A percentile compares a stretch with the other conserved stretches of the same genome.
These are phyloP conservation scores for Aspergillus tubingensis DNA, from an alignment of 2,329 filamentous ascomycete genomes.

Conservation along the genomic window DNA sequence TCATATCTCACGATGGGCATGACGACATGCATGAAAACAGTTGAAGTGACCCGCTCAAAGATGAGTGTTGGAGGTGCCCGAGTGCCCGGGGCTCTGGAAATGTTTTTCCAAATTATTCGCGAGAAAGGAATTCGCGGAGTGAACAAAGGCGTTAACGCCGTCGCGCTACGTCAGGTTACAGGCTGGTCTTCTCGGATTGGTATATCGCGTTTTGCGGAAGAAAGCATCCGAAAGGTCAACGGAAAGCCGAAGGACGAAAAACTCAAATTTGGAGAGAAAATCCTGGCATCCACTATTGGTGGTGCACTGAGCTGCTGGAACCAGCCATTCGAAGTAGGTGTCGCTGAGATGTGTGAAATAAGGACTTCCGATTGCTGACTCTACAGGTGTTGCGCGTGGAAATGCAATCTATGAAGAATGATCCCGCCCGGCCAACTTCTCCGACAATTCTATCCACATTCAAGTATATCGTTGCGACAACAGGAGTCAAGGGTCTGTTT, in stretches of 20 bases:
- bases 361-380: not conserved
- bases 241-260: constrained; percentile 11
- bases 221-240: constrained; percentile 10
- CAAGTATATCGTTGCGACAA: constrained; percentile 10
- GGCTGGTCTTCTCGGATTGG: constrained; percentile 22
- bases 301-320: constrained; percentile 23
- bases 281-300: constrained; percentile 22
- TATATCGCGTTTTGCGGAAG: constrained; percentile 30
- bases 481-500: constrained; percentile 18
- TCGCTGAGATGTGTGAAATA: too few relatives aligned
- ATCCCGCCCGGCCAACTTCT: constrained; percentile 10
- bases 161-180: constrained; percentile 20
- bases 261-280: constrained; percentile 16
- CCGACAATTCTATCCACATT: constrained; percentile 11
- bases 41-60: constrained; percentile 97
- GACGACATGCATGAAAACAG: constrained; percentile 99
- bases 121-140: constrained; percentile 12
- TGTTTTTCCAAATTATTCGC: constrained; percentile 6
- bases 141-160: constrained; percentile 20
- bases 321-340: constrained; percentile 24
- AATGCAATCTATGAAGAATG: constrained; percentile 19
- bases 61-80: constrained; percentile 47
- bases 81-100: not conserved
- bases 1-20: constrained; percentile 99
- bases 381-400: constrained; percentile 14